Evolutionary conservation across 2,329 filamentous ascomycete genomes (phyloP), one percentile per base, ranked within the genome.

Genomic region (Paecilomyces sp.): DNA sequence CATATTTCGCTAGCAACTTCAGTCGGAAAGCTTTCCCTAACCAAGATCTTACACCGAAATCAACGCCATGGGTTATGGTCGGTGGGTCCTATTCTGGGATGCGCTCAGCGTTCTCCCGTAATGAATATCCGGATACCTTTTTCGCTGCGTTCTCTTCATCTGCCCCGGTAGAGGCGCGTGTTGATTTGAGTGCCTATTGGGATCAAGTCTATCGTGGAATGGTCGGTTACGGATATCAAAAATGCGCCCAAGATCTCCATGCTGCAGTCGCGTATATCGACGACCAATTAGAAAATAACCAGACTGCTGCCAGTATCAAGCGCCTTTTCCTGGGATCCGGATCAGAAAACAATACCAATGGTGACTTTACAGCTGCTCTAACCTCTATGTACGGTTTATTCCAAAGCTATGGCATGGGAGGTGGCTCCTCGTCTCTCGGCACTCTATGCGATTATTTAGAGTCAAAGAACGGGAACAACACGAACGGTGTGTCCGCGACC

Each of bases 161-260:
- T 0, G 76, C 77, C 7, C 77, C 77, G 0, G 76, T 81, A 0
- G 70, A 84, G 63, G 80, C 80, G 2, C 71, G 68, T 4, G 64
- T 79, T n/a, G 74, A 83, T 60, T 80, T 82, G 76, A 76, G 75
- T n/a, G 68, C 75, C 24, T 83, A 82, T 65, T 83, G 74, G 57
- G 80, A 83, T 24, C 77, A 80, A 41, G 67, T 83, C 1, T 79
- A 79, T 63, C 74, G 72, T 11, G 79, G 78, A 2, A 73, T 83
- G 70, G 72, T 76, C 3, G 74, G 72, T 5, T 81, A 82, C 59
- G 83, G 81, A 60, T 74, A 77, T 36, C 71, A 70, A 2, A 82
- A 82, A 65, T 84, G 82, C 68, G 76, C 79, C 12, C 71, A 72
- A 12, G 80, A 83, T 60, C 73, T 82, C 56, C 74, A 80, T 15